phyloP scores from a whole-genome alignment of 1,284 basidiomycete genomes.

The Tilletia caries region DNA sequence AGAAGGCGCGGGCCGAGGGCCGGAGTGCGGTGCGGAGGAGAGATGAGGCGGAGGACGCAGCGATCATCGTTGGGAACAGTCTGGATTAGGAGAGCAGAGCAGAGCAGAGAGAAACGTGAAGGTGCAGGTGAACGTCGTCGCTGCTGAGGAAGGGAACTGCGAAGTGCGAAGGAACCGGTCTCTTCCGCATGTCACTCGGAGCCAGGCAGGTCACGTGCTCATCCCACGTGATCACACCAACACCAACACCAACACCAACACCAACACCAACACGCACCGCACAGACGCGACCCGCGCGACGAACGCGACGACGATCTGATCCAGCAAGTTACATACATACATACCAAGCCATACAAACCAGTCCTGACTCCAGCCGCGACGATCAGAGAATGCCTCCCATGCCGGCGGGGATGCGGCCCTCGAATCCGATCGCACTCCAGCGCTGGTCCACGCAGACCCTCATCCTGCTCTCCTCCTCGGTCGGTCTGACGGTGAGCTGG shows the following conservation, averaged over 20 bases:
- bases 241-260: no score
- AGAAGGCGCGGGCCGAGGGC: constrained; percentile 65
- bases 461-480: constrained; percentile 28
- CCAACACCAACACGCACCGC: no score
- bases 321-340: no score
- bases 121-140: not conserved
- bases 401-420: not conserved
- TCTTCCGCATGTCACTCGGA: no score
- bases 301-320: no score
- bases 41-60: constrained; percentile 24
- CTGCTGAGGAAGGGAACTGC: not conserved
- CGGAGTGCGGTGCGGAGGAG: constrained; percentile 33
- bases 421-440: constrained; percentile 16
- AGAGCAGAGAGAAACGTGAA: not conserved
- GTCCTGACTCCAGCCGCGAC: no score
- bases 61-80: constrained; percentile 34
- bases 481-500: constrained; percentile 16
- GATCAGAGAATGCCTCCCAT: not conserved
- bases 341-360: no score
- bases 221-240: no score
- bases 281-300: no score
- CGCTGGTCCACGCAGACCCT: constrained; percentile 32
- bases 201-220: not conserved
- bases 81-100: constrained; percentile 21
- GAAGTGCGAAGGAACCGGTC: not conserved